Base-by-base conservation (phyloP, 164 flowering plant species). In the Stephania cephalantha region DNA sequence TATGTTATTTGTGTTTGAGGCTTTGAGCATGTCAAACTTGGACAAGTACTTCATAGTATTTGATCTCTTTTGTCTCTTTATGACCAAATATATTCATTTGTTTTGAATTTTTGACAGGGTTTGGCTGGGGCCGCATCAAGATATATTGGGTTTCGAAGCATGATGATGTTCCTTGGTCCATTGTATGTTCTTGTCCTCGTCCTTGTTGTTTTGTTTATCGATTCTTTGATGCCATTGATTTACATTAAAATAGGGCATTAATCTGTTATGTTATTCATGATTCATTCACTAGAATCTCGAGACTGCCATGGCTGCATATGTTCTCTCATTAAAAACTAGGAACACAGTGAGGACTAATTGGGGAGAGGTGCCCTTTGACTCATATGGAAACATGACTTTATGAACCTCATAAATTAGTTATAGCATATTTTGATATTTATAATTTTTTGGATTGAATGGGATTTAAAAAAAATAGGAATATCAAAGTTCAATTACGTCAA, bases 121-220 rank as follows among this genome's bases (percentile, higher is more conserved):
- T 79, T 95, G 70, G 83, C 85, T 65, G 88, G 86, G 74, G 97
- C 97, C 45, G 93, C 97, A 52, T 83, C 97, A 73, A 84, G 91
- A 71, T 92, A 87, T 81, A 76, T 91, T 75, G 98, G 98, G 71
- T 80, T 92, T 20, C 85, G 93, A 82, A 91, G 90, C 81, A 72
- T 89, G 85, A 80, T 88, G 84, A 73, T 86, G 78, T 85, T 95
- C 45, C 84, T 92, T 78, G 97, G 98, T 29, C 95, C 97, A 82
- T 69, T 95, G 98, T 95, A 90, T 71, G 30, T 29, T 31, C 76
- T 78, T 70, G 73, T 75, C 78, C 64, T 48, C 35, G 12, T 68
- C 22, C 10, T 18, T 70, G n/a, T 50, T 64, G 15, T 55, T 76
- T 71, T 68, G 25, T 1, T 35, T 35, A 25, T 35, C 3, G 3